phyloP scores from a whole-genome alignment of 2,329 filamentous ascomycete species.

The Alternaria incomplexa region DNA sequence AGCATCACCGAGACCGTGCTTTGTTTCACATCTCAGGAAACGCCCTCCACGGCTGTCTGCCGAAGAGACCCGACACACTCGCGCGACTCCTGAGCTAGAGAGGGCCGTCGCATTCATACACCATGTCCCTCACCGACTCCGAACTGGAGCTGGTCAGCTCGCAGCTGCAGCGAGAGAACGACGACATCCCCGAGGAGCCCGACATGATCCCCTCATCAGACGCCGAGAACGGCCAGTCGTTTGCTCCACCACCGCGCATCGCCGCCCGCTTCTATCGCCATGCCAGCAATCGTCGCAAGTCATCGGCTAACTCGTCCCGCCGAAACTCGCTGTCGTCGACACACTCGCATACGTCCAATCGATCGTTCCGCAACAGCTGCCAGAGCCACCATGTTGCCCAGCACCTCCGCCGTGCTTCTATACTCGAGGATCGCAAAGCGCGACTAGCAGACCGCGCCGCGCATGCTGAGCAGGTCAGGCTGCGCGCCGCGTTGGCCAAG shows the following conservation, averaged over 20 bases:
- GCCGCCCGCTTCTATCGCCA: conserved; percentile 77
- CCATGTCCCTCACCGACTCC: conserved; percentile 43
- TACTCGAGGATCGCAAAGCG: conserved; percentile 80
- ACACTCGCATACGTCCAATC: conserved; percentile 72
- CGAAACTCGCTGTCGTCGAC: conserved; percentile 80
- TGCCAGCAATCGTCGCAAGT: conserved; percentile 71
- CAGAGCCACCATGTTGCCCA: conserved; percentile 81
- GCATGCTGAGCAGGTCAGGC: conserved; percentile 81
- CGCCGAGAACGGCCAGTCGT: conserved; percentile 49
- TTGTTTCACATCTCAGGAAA: conserved; percentile 34
- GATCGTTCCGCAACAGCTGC: conserved; percentile 60
- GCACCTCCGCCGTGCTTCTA: conserved; percentile 78
- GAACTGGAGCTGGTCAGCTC: conserved; percentile 40
- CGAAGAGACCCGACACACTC: conserved; percentile 26
- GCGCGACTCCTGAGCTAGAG: conserved; percentile 20
- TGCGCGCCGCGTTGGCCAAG: conserved; percentile 76
- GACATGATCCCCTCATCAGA: conserved; percentile 51
- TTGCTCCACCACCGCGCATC: conserved; percentile 75
- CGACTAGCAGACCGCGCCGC: conserved; percentile 79
- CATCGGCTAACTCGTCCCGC: conserved; percentile 78
- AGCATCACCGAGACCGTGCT: conserved; percentile 35
- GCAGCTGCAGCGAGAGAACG: conserved; percentile 38
- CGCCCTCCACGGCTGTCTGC: conserved; percentile 5
- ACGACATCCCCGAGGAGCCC: conserved; percentile 51
- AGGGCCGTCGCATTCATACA: conserved; percentile 3